Conservation (phyloP, 2,329 filamentous ascomycete genomes). For the Botryotinia globosa region DNA sequence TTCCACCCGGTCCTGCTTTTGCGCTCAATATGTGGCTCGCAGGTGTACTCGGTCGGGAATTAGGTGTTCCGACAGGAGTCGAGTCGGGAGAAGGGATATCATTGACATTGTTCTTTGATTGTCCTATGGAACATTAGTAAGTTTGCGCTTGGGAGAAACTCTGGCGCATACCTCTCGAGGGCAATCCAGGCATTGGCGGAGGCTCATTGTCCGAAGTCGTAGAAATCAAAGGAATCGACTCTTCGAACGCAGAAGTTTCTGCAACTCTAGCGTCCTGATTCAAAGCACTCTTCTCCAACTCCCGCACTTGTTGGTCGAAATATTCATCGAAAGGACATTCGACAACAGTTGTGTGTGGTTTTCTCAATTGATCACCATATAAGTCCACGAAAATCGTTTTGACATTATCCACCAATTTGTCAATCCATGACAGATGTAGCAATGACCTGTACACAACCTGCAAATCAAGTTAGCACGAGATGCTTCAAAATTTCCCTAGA, state of each 20-base stretch:
- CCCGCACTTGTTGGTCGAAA: slow-evolving; percentile 87
- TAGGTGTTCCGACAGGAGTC: slow-evolving; percentile 68
- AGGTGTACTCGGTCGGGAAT: slow-evolving; percentile 79
- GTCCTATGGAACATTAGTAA: slow-evolving; percentile 24
- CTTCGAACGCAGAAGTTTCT: slow-evolving; percentile 32
- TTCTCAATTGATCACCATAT: slow-evolving; percentile 83
- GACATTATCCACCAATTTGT: slow-evolving; percentile 93
- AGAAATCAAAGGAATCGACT: slow-evolving; percentile 28
- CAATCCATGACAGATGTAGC: slow-evolving; percentile 93
- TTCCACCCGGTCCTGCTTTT: slow-evolving; percentile 71
- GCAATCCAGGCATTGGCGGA: slow-evolving; percentile 44
- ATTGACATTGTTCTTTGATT: slow-evolving; percentile 34
- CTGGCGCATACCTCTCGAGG: slow-evolving; percentile 32
- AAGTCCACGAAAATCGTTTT: slow-evolving; percentile 87
- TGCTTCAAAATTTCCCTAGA: background rate
- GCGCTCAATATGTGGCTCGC: slow-evolving; percentile 65
- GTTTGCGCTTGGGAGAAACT: background rate
- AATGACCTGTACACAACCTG: slow-evolving; percentile 96
- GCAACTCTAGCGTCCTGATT: slow-evolving; percentile 34
- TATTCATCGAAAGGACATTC: slow-evolving; percentile 88
- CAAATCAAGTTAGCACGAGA: slow-evolving; percentile 11
- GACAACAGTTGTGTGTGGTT: slow-evolving; percentile 72
- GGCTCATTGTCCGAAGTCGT: slow-evolving; percentile 45
- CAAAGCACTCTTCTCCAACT: slow-evolving; percentile 63
- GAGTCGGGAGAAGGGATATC: slow-evolving; percentile 49